Evolutionary conservation across 257 asterid genomes (phyloP).

Genomic region (Nicotiana paniculata): DNA sequence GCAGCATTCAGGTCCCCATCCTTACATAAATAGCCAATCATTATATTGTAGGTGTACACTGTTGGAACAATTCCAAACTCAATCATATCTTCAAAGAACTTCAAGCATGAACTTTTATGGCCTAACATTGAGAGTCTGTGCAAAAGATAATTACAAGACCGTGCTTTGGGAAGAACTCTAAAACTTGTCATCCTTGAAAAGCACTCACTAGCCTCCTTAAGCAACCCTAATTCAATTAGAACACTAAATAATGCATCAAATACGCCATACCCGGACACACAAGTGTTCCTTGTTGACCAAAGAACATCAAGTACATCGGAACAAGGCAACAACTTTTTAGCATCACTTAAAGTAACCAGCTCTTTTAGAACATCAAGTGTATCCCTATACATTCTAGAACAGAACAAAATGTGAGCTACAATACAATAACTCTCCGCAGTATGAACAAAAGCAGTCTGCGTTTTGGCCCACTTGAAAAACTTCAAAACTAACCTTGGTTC

Average conservation of each 20-base stretch:
- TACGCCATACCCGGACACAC: slow-evolving; percentile 66
- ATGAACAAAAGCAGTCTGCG: slow-evolving; percentile 40
- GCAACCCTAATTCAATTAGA: slow-evolving; percentile 58
- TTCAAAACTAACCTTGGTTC: slow-evolving; percentile 76
- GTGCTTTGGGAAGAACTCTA: slow-evolving; percentile 54
- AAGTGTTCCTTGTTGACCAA: slow-evolving; percentile 65
- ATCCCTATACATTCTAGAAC: slow-evolving; percentile 62
- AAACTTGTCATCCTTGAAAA: slow-evolving; percentile 60
- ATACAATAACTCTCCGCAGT: slow-evolving; percentile 62
- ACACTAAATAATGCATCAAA: slow-evolving; percentile 72
- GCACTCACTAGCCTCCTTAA: slow-evolving; percentile 73
- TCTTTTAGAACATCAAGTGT: slow-evolving; percentile 47
- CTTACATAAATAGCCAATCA: slow-evolving; percentile 69
- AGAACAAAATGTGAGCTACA: slow-evolving; percentile 76
- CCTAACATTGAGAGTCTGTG: slow-evolving; percentile 44
- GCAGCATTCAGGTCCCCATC: slow-evolving; percentile 69
- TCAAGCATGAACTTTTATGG: slow-evolving; percentile 35
- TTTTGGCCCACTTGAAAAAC: slow-evolving; percentile 63
- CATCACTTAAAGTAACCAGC: slow-evolving; percentile 35
- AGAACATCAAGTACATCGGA: slow-evolving; percentile 47
- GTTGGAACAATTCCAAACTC: slow-evolving; percentile 58
- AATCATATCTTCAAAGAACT: slow-evolving; percentile 56
- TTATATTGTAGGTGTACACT: slow-evolving; percentile 61
- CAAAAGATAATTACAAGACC: slow-evolving; percentile 80
- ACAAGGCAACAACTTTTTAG: slow-evolving; percentile 15